Evolutionary conservation across 2,329 filamentous ascomycete genomes (phyloP).

Genomic region (Sphaerulina musiva): DNA sequence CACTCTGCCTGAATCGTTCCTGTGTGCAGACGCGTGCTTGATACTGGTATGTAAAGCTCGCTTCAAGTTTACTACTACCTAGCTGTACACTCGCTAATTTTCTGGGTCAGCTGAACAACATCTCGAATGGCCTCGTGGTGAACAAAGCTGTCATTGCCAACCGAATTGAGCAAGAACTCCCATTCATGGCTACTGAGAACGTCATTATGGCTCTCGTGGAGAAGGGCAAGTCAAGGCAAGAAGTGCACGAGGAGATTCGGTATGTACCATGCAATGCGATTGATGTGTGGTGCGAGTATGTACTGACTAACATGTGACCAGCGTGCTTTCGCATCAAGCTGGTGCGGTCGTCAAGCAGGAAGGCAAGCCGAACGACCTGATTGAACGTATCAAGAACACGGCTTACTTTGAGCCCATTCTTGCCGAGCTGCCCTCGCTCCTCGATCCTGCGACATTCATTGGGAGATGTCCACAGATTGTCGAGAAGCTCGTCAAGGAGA

Average conservation of each 20-base stretch:
- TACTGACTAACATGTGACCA: conserved; percentile 6
- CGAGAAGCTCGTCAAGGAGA: conserved; percentile 33
- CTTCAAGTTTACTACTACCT: too few relatives aligned
- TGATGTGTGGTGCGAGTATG: not conserved
- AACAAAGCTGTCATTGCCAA: conserved; percentile 67
- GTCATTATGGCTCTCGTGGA: conserved; percentile 74
- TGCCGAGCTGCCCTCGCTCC: conserved; percentile 33
- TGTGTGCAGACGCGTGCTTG: conserved; percentile 51
- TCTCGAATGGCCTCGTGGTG: conserved; percentile 66
- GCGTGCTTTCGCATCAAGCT: conserved; percentile 70
- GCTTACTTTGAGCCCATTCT: conserved; percentile 60
- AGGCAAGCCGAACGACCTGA: conserved; percentile 72
- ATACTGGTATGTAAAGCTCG: conserved; percentile 43
- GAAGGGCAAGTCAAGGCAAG: conserved; percentile 65
- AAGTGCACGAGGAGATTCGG: conserved; percentile 78
- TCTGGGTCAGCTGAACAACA: conserved; percentile 49
- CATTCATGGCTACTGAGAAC: conserved; percentile 56
- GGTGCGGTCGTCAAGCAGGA: conserved; percentile 62
- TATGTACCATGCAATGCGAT: conserved; percentile 7
- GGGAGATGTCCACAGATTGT: conserved; percentile 38
- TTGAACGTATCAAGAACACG: conserved; percentile 65
- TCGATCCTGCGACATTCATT: conserved; percentile 35
- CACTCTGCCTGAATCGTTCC: conserved; percentile 44
- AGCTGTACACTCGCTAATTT: conserved; percentile 1
- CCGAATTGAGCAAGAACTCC: conserved; percentile 67